Base-by-base conservation (phyloP, 1,284 basidiomycete genomes). In the Mycena sp. region DNA sequence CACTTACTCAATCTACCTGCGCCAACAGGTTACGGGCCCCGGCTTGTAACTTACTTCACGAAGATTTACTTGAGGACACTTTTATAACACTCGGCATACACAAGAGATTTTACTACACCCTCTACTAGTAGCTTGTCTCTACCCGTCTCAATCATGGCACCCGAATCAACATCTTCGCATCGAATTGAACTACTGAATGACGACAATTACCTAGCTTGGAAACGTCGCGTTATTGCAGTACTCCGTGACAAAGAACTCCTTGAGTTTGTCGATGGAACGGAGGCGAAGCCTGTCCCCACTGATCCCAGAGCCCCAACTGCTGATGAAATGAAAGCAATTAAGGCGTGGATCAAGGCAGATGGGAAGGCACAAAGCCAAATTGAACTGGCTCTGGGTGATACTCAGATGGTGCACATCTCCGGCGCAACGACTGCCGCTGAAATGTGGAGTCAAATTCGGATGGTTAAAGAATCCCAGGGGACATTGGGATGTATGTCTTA, bases 231-330 rank as follows among this genome's bases (percentile, higher is more conserved):
- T n/a, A n/a, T n/a, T n/a, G n/a, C n/a, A n/a, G n/a, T n/a, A n/a
- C n/a, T n/a, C n/a, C n/a, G n/a, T n/a, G n/a, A n/a, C n/a, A n/a
- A n/a, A n/a, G n/a, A n/a, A 4, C 65, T 73, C 46, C 69, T 68
- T 19, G 58, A 67, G 23, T 68, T 69, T 62, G 63, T 73, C 25
- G 64, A 45, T 50, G 67, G 37, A 44, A 65, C 38, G 26, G 61
- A 50, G 25, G 55, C 43, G 29, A 11, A 14, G 44, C 72, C 69
- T 2, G 10, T 28, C 12, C 29, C 43, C 1, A 16, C 4, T 11
- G 32, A 55, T 17, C 41, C 25, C 5, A 45, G 10, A 35, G 29
- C 28, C 1, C 53, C 53, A 40, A 68, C 40, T 61, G 65, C 68
- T 57, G 65, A 63, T 11, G 54, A 64, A 19, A 30, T 57, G 21